Evolutionary conservation across 2,329 filamentous ascomycete genomes (phyloP), one percentile per base, ranked within the genome.

Genomic region (Phialophora macrospora): DNA sequence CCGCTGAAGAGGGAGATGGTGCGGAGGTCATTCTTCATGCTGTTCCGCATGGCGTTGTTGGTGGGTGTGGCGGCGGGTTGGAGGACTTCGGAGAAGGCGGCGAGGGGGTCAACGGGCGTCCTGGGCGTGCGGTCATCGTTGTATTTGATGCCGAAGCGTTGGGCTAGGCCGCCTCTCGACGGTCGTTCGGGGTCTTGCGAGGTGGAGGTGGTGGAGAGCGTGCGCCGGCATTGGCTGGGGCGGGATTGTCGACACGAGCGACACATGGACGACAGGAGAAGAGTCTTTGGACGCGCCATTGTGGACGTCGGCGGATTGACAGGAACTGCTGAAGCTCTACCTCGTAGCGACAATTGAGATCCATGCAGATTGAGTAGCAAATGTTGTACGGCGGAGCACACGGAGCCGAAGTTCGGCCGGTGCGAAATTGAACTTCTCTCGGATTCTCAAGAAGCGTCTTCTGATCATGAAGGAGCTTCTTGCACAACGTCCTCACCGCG

Each of bases 181-280:
- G 38, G 17, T 8, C 38, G 38, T 20, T 20, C 38, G 3, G 38
- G 38, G 6, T 22, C 48, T 51, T 26, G 48, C 1, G 24, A 28
- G 20, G 48, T 17, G 1, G 20, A 12, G 48, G 58, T 34, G 20
- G 54, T 64, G 17, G 68, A 66, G 32, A 67, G 48, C 17, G 28
- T 24, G 41, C 63, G 66, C 32, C 63, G 60, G 6, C 55, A 44
- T 38, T 65, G 62, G 48, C 55, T 60, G 12, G 61, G 56, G 38
- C 60, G 62, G 22, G 62, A 65, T 28, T 52, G 46, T 38, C 66
- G 63, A 54, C 70, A 72, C 34, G 65, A 64, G 28, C 67, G 62
- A 48, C 70, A 72, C 64, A 70, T 72, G 7, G 65, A 67, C 12
- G 67, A 67, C 26, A 60, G 58, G 24, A 52, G 20, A 24, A 68